phyloP scores from a whole-genome alignment of 2,329 filamentous ascomycete species.

The Coniochaeta sp. region DNA sequence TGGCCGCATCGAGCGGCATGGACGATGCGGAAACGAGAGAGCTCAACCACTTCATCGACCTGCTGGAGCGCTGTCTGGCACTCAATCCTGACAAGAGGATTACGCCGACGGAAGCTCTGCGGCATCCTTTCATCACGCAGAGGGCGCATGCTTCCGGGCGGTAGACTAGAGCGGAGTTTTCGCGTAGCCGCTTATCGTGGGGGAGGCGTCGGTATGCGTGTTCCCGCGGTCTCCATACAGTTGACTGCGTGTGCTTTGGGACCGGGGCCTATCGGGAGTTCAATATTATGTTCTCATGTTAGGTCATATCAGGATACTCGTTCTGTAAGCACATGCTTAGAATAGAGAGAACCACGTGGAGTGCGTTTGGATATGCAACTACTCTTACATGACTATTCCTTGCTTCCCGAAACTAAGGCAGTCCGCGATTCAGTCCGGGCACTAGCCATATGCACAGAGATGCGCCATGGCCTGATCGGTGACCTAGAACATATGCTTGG shows the following conservation, averaged over 20 bases:
- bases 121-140: slow-evolving; percentile 75
- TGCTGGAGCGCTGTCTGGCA: slow-evolving; percentile 80
- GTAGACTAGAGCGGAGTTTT: neutral
- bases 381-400: too few species aligned
- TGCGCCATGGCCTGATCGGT: neutral
- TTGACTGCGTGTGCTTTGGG: neutral
- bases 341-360: too few species aligned
- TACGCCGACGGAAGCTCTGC: slow-evolving; percentile 76
- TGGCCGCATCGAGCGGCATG: slow-evolving; percentile 67
- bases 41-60: slow-evolving; percentile 74
- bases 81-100: slow-evolving; percentile 91
- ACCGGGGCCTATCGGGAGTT: neutral
- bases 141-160: slow-evolving; percentile 16
- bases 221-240: neutral
- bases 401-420: neutral
- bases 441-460: neutral
- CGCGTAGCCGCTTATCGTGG: neutral
- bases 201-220: neutral
- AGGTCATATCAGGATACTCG: neutral
- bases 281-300: neutral
- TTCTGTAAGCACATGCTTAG: too few species aligned
- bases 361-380: too few species aligned
- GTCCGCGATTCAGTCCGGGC: neutral
- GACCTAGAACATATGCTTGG: neutral
- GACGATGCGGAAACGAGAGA: slow-evolving; percentile 69